These are phyloP conservation scores for Geotrichum phurueaensis DNA, from an alignment of 1,139 yeast species.

Conservation along the genomic window DNA sequence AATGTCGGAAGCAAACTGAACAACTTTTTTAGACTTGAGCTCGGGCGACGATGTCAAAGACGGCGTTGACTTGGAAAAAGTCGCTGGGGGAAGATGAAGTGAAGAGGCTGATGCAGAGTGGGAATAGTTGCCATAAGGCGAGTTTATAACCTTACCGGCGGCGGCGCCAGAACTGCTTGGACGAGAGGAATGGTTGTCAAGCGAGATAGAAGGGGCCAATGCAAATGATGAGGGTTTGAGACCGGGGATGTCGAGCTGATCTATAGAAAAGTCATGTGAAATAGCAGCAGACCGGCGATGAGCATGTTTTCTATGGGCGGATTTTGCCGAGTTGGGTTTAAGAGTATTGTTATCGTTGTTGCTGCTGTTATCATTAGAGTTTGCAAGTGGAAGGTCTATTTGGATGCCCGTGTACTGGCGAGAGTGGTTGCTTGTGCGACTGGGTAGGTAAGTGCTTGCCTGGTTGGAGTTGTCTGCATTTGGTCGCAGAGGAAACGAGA, in stretches of 20 bases:
- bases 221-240: conserved; percentile 2
- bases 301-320: conserved; percentile 24
- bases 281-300: conserved; percentile 37
- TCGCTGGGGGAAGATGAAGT: conserved; percentile 20
- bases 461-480: not conserved
- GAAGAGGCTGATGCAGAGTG: conserved; percentile 17
- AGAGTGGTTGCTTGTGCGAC: conserved; percentile 6
- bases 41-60: conserved; percentile 10
- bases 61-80: conserved; percentile 19
- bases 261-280: conserved; percentile 24
- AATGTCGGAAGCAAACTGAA: conserved; percentile 13
- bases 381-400: not conserved
- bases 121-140: conserved; percentile 10
- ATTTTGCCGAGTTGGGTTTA: conserved; percentile 6
- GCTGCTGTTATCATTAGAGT: not conserved
- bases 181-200: conserved; percentile 9
- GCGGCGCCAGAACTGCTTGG: not conserved
- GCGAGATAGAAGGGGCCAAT: conserved; percentile 1
- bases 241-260: conserved; percentile 7
- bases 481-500: conserved; percentile 16
- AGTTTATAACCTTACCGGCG: not conserved
- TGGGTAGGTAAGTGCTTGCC: not conserved
- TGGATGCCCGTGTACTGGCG: conserved; percentile 16
- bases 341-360: not conserved
- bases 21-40: conserved; percentile 10